These are phyloP conservation scores for Penicillium sp. DNA, from an alignment of 2,329 filamentous ascomycete genomes.

Conservation along the genomic window DNA sequence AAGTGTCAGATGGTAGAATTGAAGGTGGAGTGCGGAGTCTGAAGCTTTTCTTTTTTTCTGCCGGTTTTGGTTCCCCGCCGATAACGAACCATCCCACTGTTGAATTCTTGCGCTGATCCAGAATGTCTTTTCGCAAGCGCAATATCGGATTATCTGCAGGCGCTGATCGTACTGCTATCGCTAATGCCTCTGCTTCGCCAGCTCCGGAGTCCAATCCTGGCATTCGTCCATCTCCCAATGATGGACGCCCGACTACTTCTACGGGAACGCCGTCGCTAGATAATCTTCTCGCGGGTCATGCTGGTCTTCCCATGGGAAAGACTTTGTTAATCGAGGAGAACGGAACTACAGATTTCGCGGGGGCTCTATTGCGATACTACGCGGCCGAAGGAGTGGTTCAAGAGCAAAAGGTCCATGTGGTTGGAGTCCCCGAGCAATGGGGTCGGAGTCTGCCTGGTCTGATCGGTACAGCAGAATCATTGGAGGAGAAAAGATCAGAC, in stretches of 20 bases:
- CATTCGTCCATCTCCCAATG: conserved; percentile 77
- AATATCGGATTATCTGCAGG: conserved; percentile 53
- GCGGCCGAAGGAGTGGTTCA: conserved; percentile 90
- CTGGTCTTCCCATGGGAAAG: conserved; percentile 74
- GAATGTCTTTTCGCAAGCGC: conserved; percentile 64
- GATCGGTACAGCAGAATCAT: conserved; percentile 45
- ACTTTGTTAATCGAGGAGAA: conserved; percentile 78
- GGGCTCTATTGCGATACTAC: conserved; percentile 77
- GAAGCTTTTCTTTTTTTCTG: conserved; percentile 29
- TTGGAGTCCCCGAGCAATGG: conserved; percentile 77
- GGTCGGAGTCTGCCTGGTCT: conserved; percentile 75
- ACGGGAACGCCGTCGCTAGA: conserved; percentile 86
- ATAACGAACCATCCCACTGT: conserved; percentile 13
- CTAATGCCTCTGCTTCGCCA: conserved; percentile 24
- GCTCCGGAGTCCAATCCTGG: conserved; percentile 43
- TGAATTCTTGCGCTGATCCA: conserved; percentile 1
- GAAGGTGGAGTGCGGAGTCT: conserved; percentile 18
- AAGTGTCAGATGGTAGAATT: conserved; percentile 13
- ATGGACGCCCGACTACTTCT: conserved; percentile 81
- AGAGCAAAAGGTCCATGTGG: conserved; percentile 78
- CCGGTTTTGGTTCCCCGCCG: conserved; percentile 23
- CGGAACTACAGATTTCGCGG: conserved; percentile 90
- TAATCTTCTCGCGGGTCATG: conserved; percentile 75
- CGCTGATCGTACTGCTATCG: conserved; percentile 28
- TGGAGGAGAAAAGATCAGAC: conserved; percentile 39